Evolutionary conservation across 1,284 basidiomycete species (phyloP), one percentile per base, ranked within the genome.

Genomic region (Ceratobasidium sp.): DNA sequence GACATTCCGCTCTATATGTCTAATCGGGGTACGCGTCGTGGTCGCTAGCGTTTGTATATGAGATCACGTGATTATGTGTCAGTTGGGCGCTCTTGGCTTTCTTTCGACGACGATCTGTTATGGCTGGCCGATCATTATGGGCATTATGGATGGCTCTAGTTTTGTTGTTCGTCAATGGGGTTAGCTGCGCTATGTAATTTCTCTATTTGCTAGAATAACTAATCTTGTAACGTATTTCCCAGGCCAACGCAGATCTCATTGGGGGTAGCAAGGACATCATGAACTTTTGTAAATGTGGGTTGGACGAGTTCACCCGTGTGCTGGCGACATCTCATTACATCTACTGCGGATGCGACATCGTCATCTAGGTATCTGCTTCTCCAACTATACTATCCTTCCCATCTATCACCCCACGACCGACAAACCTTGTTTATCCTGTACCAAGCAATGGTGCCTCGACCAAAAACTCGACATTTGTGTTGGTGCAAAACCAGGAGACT

Each of bases 371-470:
- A 92, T 94, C 77, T 98, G 94, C 80, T 97, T 96, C 77, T 82
- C 88, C 20, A 95, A 95, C 77, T 94, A 92, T 76, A 88, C 91
- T 22, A 96, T 96, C 76, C 82, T 96, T 69, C 91, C 87, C 49
- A 83, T 97, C 72, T 87, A 89, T 74, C 85, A 86, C 35, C 92
- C 94, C 7, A 88, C 92, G 75, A 90, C 92, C 74, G 91, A 92
- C 1, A 93, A 96, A 77, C 94, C 94, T 6, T 98, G 95, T 79
- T 81, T 94, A 25, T 90, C 91, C 5, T 98, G 95, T 78, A 97
- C 94, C 10, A 93, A 94, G 75, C 91, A 95, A 77, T 98, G 94
- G 89, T 98, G 95, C 80, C 82, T 96, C 60, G 94, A 96, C 76
- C 95, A 94, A 79, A 94, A 95, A 76, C 83, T 97, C 32, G 80